Conservation (phyloP, 768 basidiomycete species). For the Phanerodontia chrysosporium region DNA sequence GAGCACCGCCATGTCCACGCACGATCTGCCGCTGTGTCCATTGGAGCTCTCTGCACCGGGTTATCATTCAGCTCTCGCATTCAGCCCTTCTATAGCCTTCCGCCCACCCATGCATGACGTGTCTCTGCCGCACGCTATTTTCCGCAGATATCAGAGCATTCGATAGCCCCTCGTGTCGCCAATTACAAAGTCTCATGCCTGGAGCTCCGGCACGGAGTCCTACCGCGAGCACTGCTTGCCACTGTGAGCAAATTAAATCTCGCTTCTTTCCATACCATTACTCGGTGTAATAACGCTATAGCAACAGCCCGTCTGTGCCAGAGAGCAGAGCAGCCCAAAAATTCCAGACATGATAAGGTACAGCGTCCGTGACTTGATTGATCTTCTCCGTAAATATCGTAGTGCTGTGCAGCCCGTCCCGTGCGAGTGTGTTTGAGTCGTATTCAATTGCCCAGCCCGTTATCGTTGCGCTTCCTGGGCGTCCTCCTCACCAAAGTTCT, state of each 20-base stretch:
- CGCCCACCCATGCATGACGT: neutral
- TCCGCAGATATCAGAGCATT: neutral
- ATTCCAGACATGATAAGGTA: constrained; percentile 4
- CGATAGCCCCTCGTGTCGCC: neutral
- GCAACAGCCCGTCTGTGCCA: neutral
- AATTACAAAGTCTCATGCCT: neutral
- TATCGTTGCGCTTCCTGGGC: constrained; percentile 19
- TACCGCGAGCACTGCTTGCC: neutral
- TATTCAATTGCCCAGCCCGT: neutral
- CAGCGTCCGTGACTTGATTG: constrained; percentile 8
- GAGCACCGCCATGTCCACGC: neutral
- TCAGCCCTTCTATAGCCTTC: neutral
- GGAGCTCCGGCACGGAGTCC: neutral
- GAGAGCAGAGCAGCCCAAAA: neutral
- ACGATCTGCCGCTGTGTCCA: neutral
- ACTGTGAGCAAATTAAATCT: neutral
- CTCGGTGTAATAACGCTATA: constrained; percentile 6
- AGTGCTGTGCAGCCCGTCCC: constrained; percentile 7
- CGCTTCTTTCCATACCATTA: constrained; percentile 1
- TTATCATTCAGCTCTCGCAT: neutral
- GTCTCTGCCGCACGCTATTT: neutral
- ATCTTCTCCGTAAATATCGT: constrained; percentile 10
- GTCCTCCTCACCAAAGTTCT: constrained; percentile 69
- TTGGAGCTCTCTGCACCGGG: neutral
- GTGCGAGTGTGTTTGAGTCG: neutral